A percentile compares a stretch with the other conserved stretches of the same genome.
phyloP scores from a whole-genome alignment of 208 protist species.

The Entamoeba histolytica region DNA sequence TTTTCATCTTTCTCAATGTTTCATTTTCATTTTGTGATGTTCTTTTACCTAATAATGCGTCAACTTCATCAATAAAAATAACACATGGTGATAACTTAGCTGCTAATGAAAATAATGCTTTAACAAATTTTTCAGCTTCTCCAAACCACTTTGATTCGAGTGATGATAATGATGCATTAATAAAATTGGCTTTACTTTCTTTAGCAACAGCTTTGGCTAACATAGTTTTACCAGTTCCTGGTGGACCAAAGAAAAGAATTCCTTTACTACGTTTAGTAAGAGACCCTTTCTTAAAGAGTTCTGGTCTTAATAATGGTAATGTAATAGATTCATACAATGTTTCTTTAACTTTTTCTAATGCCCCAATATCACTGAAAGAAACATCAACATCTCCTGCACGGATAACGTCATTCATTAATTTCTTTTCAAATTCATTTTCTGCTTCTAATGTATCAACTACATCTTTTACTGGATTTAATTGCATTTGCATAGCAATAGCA shows the following conservation, averaged over 20 bases:
- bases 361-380: background rate
- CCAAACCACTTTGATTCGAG: conserved; percentile 56
- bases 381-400: background rate
- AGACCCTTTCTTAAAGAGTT: background rate
- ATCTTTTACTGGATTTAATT: background rate
- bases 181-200: conserved; percentile 50
- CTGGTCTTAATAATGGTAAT: background rate
- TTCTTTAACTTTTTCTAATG: background rate
- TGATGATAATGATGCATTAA: conserved; percentile 49
- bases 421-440: background rate
- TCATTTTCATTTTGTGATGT: conserved; percentile 42
- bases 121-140: conserved; percentile 22
- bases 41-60: background rate
- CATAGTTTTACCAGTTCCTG: conserved; percentile 35
- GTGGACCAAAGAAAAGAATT: conserved; percentile 50
- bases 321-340: background rate
- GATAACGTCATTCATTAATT: background rate
- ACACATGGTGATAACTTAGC: background rate
- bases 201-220: conserved; percentile 46
- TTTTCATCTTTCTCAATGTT: conserved; percentile 61
- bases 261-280: conserved; percentile 20
- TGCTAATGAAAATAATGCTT: conserved; percentile 4
- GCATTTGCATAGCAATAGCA: background rate
- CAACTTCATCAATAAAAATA: conserved; percentile 22
- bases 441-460: background rate